Conservation (phyloP, 2,329 filamentous ascomycete genomes). For the Pestalotiopsis sp. region DNA sequence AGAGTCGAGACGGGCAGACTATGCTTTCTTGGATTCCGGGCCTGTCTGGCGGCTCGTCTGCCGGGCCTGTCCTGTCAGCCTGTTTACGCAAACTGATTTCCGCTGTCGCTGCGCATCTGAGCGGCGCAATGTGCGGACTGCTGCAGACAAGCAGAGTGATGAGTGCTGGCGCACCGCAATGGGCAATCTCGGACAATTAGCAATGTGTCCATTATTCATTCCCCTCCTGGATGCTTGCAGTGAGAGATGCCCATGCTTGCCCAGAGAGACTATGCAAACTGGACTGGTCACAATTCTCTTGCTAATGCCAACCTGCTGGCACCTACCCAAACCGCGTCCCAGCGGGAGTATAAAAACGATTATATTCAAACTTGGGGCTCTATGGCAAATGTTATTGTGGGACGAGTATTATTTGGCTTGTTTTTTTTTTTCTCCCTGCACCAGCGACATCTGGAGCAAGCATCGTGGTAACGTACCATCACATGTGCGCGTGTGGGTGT, state of each 20-base stretch:
- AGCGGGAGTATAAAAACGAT: not conserved
- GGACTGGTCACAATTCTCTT: not conserved
- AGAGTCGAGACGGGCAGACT: not conserved
- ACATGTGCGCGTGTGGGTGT: not conserved
- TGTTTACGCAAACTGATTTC: not conserved
- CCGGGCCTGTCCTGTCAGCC: not conserved
- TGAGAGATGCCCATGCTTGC: not conserved
- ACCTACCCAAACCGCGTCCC: not conserved
- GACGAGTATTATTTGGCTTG: not conserved
- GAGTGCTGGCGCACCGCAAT: not conserved
- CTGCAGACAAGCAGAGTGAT: not conserved
- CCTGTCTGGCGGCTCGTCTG: not conserved
- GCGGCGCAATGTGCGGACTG: not conserved
- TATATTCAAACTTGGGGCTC: not conserved
- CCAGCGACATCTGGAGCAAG: not conserved
- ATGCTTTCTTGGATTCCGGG: not conserved
- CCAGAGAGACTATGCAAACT: not conserved
- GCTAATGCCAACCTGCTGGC: not conserved
- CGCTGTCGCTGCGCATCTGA: constrained; percentile 3
- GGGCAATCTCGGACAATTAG: constrained; percentile 4
- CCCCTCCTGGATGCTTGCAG: not conserved
- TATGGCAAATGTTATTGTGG: not conserved
- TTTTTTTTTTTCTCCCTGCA: not conserved
- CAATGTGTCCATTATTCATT: not conserved
- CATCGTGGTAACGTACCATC: not conserved